These are phyloP conservation scores for Chlorella sp. DNA, from an alignment of 139 green algal species.

Conservation along the genomic window DNA sequence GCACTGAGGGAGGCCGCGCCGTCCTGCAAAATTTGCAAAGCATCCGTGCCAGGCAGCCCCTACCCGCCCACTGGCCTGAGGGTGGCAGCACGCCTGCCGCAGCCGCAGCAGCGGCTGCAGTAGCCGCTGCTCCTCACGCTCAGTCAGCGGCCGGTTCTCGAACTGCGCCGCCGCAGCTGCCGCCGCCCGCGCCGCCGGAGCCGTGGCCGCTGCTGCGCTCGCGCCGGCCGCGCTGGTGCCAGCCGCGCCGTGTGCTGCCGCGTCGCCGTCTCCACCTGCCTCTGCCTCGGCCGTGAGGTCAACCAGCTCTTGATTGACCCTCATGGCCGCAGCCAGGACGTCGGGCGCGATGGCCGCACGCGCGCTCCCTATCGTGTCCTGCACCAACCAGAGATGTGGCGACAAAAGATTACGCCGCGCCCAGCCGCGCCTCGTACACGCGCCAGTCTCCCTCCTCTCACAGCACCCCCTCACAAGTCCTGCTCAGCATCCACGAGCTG, in stretches of 20 bases:
- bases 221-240: conserved; percentile 6
- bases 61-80: conserved; percentile 73
- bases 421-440: no score
- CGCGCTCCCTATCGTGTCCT: conserved; percentile 56
- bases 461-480: background rate
- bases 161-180: conserved; percentile 14
- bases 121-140: conserved; percentile 55
- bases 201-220: background rate
- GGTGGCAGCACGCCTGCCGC: conserved; percentile 91
- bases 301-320: background rate
- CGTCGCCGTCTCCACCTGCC: no score
- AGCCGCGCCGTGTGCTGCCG: conserved; percentile 14
- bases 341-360: conserved; percentile 45
- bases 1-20: no score
- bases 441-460: no score
- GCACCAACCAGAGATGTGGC: no score
- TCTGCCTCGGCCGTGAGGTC: background rate
- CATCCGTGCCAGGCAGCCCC: no score
- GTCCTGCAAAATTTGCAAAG: no score
- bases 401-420: no score
- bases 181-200: background rate
- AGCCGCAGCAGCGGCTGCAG: conserved; percentile 77
- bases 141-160: conserved; percentile 46
- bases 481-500: background rate
- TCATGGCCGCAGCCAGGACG: conserved; percentile 24